Evolutionary conservation across 2,329 filamentous ascomycete species (phyloP), one percentile per base, ranked within the genome.

Genomic region (Clarireedia homoeocarpa): DNA sequence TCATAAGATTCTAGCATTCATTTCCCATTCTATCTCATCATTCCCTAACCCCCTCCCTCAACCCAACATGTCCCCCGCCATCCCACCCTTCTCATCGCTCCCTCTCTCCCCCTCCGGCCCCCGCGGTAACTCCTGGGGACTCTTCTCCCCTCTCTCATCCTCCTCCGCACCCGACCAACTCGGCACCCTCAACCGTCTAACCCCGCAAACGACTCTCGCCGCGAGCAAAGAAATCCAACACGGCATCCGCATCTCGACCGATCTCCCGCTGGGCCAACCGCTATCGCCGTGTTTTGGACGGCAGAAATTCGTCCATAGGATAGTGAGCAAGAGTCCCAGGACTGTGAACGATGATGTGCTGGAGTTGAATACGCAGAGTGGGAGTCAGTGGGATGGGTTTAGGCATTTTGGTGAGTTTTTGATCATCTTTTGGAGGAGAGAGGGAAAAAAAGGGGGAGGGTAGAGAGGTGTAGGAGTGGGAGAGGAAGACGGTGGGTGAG

Each of bases 341-440:
- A 70, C 73, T 5, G 77, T 84, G 36, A 83, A 85, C 64, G 82
- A 85, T 65, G 81, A 85, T 66, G 69, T 78, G n/a, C 78, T 79
- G 75, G 75, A 73, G 1, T 80, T 82, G 63, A 83, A 83, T 67
- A 77, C 75, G 3, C 75, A 78, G 60, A 69, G 67, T 49, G 70
- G 69, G 34, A 71, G 65, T 36, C 74, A 77, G 55, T 77, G 75
- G 74, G 75, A 77, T 66, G 71, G 71, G 20, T 68, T 77, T 5
- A 71, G 72, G 55, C 72, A 72, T 57, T 72, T 69, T 60, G 70
- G 63, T 65, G 7, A 27, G 24, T 53, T 20, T 20, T 20, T 20
- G 20, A 20, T 20, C 20, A 20, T 20, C 20, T 20, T 20, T 20
- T 20, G 20, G 20, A 20, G 20, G 20, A 2, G 20, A n/a, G 20